phyloP scores from a whole-genome alignment of 2,329 filamentous ascomycete genomes.

The Parasarocladium wereldwijsianum region DNA sequence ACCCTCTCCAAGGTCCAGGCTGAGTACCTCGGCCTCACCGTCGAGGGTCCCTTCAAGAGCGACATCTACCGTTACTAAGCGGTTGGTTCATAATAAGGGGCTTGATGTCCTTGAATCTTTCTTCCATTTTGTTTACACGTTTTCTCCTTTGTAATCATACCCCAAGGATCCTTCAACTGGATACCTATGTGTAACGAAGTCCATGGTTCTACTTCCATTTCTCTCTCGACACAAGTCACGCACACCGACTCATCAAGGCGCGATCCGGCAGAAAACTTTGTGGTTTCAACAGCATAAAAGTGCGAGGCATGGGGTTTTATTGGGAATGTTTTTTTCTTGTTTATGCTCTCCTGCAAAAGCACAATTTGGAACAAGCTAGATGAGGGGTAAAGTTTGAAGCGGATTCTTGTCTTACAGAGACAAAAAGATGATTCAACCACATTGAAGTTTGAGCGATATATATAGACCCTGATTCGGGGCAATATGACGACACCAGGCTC shows the following conservation, averaged over 20 bases:
- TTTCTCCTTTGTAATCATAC: constrained; percentile 14
- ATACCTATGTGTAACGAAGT: constrained; percentile 20
- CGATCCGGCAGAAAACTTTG: constrained; percentile 19
- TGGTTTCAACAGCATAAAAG: constrained; percentile 29
- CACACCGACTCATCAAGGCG: too few species aligned
- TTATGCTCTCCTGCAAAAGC: too few species aligned
- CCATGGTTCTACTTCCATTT: constrained; percentile 11
- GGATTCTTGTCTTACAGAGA: constrained; percentile 10
- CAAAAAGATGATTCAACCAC: too few species aligned
- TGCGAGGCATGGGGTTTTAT: constrained; percentile 20
- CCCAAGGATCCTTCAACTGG: constrained; percentile 25
- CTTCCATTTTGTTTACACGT: constrained; percentile 7
- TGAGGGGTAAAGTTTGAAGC: constrained; percentile 11
- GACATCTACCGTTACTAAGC: constrained; percentile 53
- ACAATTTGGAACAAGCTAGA: constrained; percentile 12
- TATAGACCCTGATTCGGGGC: too few species aligned
- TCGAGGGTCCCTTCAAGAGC: constrained; percentile 89
- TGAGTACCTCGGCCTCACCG: constrained; percentile 79
- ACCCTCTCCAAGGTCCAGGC: constrained; percentile 75
- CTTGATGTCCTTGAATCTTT: too few species aligned
- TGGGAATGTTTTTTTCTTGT: too few species aligned
- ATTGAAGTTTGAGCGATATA: too few species aligned
- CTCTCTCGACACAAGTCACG: constrained; percentile 14
- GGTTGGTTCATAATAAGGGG: too few species aligned
- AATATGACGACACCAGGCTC: too few species aligned